These are phyloP conservation scores for Thelonectria blattea DNA, from an alignment of 2,329 filamentous ascomycete species.

Conservation along the genomic window DNA sequence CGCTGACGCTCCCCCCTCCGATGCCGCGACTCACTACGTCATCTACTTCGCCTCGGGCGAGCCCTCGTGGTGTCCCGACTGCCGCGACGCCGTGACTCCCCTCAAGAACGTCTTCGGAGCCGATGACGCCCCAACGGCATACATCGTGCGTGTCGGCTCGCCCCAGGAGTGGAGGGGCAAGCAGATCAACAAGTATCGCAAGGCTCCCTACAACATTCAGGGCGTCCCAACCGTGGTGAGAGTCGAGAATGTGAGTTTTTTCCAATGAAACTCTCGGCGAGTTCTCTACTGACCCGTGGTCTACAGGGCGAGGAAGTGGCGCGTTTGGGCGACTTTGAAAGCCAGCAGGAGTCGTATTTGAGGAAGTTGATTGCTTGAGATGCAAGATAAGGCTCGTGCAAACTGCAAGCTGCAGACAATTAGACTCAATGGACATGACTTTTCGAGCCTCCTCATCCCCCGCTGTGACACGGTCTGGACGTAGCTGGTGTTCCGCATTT, in stretches of 20 bases:
- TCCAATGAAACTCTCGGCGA: background rate
- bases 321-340: constrained; percentile 36
- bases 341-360: constrained; percentile 37
- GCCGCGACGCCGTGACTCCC: constrained; percentile 35
- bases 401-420: background rate
- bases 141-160: constrained; percentile 37
- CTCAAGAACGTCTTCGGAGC: constrained; percentile 34
- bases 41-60: constrained; percentile 41
- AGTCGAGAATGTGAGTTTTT: constrained; percentile 32
- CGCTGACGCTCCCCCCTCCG: constrained; percentile 33
- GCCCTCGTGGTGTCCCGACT: constrained; percentile 41
- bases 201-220: constrained; percentile 35
- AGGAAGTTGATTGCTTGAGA: constrained; percentile 28
- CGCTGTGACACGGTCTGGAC: too few relatives aligned
- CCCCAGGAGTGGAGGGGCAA: constrained; percentile 35
- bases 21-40: constrained; percentile 37
- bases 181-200: constrained; percentile 36
- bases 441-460: background rate
- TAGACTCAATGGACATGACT: background rate
- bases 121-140: constrained; percentile 33
- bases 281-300: background rate
- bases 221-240: constrained; percentile 39
- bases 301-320: constrained; percentile 35
- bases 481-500: too few relatives aligned
- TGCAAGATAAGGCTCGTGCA: background rate